Evolutionary conservation across 331 rosid genomes (phyloP).

Genomic region (Pyrus hybrid): DNA sequence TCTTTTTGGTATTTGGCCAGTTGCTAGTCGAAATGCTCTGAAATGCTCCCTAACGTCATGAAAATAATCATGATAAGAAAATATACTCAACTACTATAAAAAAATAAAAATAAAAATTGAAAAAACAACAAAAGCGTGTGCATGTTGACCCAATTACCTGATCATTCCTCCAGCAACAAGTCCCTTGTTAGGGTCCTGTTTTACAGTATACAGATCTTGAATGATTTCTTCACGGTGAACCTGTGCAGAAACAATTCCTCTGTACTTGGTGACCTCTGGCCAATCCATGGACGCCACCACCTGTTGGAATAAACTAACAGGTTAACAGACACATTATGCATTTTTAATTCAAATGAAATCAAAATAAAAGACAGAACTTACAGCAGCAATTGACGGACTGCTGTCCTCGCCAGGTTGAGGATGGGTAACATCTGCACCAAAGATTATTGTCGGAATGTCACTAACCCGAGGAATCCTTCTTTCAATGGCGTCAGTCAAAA

Average conservation of each 20-base stretch:
- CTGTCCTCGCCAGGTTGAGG: slow-evolving; percentile 38
- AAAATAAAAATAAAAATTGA: no score
- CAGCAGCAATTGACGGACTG: slow-evolving; percentile 77
- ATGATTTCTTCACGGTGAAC: slow-evolving; percentile 54
- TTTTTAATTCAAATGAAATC: neutral
- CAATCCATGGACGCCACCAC: slow-evolving; percentile 96
- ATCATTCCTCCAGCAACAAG: slow-evolving; percentile 48
- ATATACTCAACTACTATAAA: neutral
- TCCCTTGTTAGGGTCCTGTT: slow-evolving; percentile 28
- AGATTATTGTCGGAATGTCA: slow-evolving; percentile 36
- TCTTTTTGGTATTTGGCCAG: slow-evolving; percentile 31
- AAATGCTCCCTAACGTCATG: slow-evolving; percentile 49
- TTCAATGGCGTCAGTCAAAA: slow-evolving; percentile 28
- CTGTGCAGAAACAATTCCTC: slow-evolving; percentile 64
- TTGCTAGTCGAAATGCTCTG: slow-evolving; percentile 27
- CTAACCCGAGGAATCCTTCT: slow-evolving; percentile 23
- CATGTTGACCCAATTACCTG: slow-evolving; percentile 26
- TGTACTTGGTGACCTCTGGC: slow-evolving; percentile 60
- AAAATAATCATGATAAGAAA: neutral
- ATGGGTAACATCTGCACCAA: slow-evolving; percentile 47
- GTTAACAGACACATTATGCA: no score
- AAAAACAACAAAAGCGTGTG: neutral
- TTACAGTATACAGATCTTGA: slow-evolving; percentile 40
- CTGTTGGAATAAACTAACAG: slow-evolving; percentile 19
- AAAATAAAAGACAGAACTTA: slow-evolving; percentile 7